Evolutionary conservation across 257 asterid genomes (phyloP).

Genomic region (Rehmannia glutinosa): DNA sequence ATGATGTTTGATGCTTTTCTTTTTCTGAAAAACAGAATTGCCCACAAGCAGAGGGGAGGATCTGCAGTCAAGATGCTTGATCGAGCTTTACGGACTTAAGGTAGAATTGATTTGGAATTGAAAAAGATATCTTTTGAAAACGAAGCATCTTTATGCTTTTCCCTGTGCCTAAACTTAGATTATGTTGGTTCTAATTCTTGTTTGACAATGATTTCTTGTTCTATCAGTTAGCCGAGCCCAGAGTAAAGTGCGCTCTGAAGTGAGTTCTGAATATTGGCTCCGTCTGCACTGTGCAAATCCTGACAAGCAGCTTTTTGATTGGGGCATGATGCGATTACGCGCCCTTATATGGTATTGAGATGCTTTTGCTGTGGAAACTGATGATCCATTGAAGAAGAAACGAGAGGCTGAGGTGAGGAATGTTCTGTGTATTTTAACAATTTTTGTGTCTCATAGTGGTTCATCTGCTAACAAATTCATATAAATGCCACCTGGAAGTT

Average conservation of each 20-base stretch:
- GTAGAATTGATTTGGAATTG: conserved; percentile 33
- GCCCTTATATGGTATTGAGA: conserved; percentile 92
- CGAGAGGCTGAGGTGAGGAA: conserved; percentile 84
- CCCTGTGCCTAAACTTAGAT: conserved; percentile 3
- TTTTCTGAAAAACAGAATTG: conserved; percentile 50
- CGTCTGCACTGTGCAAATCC: conserved; percentile 81
- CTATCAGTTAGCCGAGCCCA: conserved; percentile 76
- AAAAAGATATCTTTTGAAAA: neutral
- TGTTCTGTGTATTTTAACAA: neutral
- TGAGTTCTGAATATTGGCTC: conserved; percentile 93
- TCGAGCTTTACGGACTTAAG: conserved; percentile 96
- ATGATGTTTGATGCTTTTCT: conserved; percentile 5
- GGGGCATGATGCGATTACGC: conserved; percentile 96
- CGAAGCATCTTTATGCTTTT: neutral
- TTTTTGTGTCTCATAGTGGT: neutral
- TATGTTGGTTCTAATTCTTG: conserved; percentile 3
- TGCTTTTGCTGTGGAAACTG: conserved; percentile 83
- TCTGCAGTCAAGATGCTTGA: conserved; percentile 92
- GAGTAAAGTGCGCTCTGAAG: conserved; percentile 79
- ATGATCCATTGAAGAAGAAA: conserved; percentile 89
- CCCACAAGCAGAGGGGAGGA: conserved; percentile 97
- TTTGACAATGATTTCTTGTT: conserved; percentile 22
- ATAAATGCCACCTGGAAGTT: neutral
- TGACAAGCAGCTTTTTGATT: conserved; percentile 89
- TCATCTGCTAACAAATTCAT: conserved; percentile 1